These are phyloP conservation scores for Asterionellopsis glacialis DNA, from an alignment of 108 stramenopile genomes.

Conservation along the genomic window DNA sequence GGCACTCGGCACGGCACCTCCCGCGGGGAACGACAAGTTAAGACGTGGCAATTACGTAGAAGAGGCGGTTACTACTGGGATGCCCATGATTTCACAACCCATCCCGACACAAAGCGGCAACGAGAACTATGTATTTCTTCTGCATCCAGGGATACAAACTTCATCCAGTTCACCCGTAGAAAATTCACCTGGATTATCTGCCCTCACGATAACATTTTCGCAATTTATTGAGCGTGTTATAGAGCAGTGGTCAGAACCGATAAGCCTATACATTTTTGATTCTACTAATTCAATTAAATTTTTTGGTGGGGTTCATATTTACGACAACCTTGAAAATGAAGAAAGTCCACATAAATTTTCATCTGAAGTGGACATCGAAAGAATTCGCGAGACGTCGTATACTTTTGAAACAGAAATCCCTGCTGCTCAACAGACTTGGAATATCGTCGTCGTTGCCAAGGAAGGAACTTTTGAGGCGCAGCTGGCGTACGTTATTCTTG, in stretches of 20 bases:
- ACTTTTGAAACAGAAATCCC: slow-evolving; percentile 2
- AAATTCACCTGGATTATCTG: not conserved
- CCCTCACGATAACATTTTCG: not conserved
- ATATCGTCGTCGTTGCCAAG: slow-evolving; percentile 18
- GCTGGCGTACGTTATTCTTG: slow-evolving; percentile 14
- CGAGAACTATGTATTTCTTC: slow-evolving; percentile 15
- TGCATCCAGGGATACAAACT: slow-evolving; percentile 19
- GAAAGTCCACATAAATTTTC: not conserved
- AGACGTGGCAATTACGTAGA: slow-evolving; percentile 1
- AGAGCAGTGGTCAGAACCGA: slow-evolving; percentile 8
- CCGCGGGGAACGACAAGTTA: not conserved
- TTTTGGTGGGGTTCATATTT: slow-evolving; percentile 26
- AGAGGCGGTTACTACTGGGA: slow-evolving; percentile 3
- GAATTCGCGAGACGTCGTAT: not conserved
- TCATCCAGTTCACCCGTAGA: not conserved
- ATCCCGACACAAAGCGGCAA: slow-evolving; percentile 18
- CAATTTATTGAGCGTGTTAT: no score
- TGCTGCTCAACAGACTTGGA: slow-evolving; percentile 26
- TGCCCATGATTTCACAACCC: slow-evolving; percentile 12
- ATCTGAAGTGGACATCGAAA: not conserved
- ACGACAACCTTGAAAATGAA: not conserved
- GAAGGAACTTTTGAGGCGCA: slow-evolving; percentile 8
- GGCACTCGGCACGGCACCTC: no score
- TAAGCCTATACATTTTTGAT: slow-evolving; percentile 26
- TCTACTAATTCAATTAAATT: slow-evolving; percentile 4